phyloP scores from a whole-genome alignment of 106 monocot species.

The Narthecium ossifragum region DNA sequence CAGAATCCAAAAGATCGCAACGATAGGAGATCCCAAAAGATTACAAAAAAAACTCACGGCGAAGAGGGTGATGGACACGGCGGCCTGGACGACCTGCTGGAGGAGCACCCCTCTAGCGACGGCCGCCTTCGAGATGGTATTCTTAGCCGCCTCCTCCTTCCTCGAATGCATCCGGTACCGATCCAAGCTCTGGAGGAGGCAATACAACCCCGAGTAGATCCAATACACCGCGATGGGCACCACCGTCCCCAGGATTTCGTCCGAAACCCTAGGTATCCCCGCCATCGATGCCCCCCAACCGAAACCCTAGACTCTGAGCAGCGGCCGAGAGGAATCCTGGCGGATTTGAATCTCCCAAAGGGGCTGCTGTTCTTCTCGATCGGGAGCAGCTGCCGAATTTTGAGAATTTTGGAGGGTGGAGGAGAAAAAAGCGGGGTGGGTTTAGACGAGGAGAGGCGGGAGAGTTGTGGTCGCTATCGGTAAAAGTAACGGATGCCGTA shows the following conservation, averaged over 20 bases:
- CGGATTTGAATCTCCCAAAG: too few species aligned
- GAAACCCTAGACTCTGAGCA: too few species aligned
- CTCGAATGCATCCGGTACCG: background rate
- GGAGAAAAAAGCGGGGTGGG: too few species aligned
- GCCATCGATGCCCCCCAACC: background rate
- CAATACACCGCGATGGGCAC: conserved; percentile 2
- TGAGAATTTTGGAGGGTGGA: too few species aligned
- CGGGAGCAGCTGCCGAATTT: too few species aligned
- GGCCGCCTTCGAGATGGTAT: background rate
- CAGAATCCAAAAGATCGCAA: too few species aligned
- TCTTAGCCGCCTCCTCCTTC: background rate
- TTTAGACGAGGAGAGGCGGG: too few species aligned
- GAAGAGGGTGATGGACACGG: background rate
- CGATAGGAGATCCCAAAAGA: too few species aligned
- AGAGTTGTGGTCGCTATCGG: too few species aligned
- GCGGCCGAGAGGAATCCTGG: too few species aligned
- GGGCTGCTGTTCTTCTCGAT: too few species aligned
- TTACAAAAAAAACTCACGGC: background rate
- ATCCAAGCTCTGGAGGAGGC: background rate
- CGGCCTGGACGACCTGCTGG: conserved; percentile 2
- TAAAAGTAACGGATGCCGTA: too few species aligned
- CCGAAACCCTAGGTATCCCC: background rate
- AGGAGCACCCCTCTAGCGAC: conserved; percentile 1
- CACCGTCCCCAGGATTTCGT: background rate
- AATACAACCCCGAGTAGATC: background rate